Percentiles rank a stretch among this genome's conserved stretches.
phyloP scores from a whole-genome alignment of 73 alveolate genomes.

The Tetrahymena elliotti region DNA sequence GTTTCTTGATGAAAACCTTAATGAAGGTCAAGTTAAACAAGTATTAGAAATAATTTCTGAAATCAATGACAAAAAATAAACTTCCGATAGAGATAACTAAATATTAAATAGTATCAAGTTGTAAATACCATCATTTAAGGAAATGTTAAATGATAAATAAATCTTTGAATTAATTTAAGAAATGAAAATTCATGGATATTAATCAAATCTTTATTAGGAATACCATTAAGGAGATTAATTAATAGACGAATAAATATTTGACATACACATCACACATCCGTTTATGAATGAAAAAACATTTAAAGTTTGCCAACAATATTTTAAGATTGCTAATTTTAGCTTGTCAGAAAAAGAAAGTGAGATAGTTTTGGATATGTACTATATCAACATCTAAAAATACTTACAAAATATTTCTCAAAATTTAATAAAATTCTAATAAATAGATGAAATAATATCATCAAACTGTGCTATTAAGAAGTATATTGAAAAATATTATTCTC shows the following conservation, averaged over 20 bases:
- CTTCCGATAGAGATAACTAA: too few relatives aligned
- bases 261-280: not conserved
- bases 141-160: not conserved
- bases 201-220: not conserved
- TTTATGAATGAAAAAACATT: not conserved
- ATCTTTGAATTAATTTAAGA: too few relatives aligned
- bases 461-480: too few relatives aligned
- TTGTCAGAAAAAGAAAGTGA: not conserved
- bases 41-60: not conserved
- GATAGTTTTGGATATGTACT: not conserved
- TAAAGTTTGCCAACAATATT: not conserved
- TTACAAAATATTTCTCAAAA: too few relatives aligned
- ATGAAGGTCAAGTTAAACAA: not conserved
- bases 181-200: not conserved
- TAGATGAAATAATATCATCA: not conserved
- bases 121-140: not conserved
- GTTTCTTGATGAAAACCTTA: not conserved
- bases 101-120: too few relatives aligned
- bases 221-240: too few relatives aligned
- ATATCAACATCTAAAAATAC: not conserved
- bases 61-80: too few relatives aligned
- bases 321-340: too few relatives aligned
- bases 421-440: too few relatives aligned
- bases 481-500: not conserved
- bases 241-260: not conserved